phyloP scores from a whole-genome alignment of 2,329 filamentous ascomycete species.

The Cryphonectria radicalis region DNA sequence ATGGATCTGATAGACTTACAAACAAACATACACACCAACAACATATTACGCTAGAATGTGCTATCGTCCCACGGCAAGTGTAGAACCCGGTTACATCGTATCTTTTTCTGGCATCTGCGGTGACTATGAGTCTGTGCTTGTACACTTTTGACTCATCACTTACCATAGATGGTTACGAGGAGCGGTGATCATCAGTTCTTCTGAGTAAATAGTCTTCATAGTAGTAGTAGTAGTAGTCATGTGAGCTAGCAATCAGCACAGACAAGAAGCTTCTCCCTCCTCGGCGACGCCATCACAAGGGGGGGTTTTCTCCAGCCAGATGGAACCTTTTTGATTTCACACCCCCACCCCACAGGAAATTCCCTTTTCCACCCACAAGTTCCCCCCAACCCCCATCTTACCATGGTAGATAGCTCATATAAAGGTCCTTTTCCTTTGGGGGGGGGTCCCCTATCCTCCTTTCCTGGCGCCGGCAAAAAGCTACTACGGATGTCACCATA shows the following conservation, averaged over 20 bases:
- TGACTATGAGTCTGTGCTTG: no score
- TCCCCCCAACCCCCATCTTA: neutral
- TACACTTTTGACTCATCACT: no score
- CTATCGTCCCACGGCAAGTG: neutral
- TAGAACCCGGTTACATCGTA: neutral
- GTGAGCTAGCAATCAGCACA: neutral
- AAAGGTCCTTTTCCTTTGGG: no score
- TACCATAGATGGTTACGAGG: no score
- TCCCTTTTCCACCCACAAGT: neutral
- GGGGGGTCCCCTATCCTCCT: no score
- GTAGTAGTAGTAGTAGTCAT: no score
- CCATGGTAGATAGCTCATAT: no score
- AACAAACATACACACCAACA: neutral
- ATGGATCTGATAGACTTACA: neutral
- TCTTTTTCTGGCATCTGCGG: neutral
- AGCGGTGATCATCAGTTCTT: no score
- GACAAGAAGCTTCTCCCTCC: neutral
- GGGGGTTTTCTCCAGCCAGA: neutral
- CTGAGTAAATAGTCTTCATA: no score
- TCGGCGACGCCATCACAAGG: neutral
- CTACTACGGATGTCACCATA: neutral
- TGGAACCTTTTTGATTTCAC: neutral
- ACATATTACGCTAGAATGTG: neutral
- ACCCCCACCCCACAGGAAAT: neutral
- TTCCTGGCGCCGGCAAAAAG: neutral